Conservation (phyloP, 225 moss, liverwort and hornwort species). For the Neckera pumila region DNA sequence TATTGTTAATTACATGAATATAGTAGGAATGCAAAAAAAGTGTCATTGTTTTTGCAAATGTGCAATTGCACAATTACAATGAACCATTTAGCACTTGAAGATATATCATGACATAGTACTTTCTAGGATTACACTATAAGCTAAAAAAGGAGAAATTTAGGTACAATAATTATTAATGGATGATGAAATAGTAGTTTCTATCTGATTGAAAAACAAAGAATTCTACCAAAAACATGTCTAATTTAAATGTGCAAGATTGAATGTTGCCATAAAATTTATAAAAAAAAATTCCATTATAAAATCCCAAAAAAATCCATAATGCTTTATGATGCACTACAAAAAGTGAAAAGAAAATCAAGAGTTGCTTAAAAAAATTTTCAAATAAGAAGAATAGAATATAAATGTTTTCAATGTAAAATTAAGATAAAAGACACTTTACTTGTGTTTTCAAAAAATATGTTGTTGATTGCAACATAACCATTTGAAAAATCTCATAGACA, state of each 20-base stretch:
- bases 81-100: no score
- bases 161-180: background rate
- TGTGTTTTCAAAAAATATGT: accelerated
- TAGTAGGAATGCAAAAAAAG: background rate
- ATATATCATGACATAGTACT: background rate
- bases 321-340: accelerated
- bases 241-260: background rate
- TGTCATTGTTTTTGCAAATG: background rate
- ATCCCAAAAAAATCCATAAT: background rate
- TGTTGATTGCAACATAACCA: background rate
- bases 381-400: background rate
- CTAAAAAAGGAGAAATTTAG: accelerated
- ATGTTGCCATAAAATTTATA: background rate
- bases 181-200: background rate
- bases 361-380: accelerated
- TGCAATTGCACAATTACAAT: background rate
- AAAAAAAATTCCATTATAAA: background rate
- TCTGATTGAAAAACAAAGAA: background rate
- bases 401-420: accelerated
- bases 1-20: background rate
- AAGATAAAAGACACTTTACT: background rate
- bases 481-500: background rate
- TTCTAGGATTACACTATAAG: no score
- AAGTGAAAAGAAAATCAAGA: background rate
- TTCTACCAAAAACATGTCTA: background rate